Percentiles rank a stretch among this genome's conserved stretches.
These are phyloP conservation scores for Gryganskiella cystojenkinii DNA, from an alignment of 192 early-diverging fungal species.

Conservation along the genomic window DNA sequence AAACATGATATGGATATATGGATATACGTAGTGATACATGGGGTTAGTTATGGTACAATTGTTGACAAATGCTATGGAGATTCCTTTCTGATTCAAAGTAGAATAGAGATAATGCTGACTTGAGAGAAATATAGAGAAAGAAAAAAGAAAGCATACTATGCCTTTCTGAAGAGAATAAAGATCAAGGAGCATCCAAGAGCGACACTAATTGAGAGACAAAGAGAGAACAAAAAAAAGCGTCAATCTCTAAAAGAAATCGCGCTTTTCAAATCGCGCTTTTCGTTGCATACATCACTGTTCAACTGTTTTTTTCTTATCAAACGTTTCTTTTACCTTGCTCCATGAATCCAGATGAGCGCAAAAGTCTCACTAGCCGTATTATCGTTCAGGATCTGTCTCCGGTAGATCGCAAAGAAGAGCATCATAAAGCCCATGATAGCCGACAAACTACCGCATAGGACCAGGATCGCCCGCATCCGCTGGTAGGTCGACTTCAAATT, in stretches of 20 bases:
- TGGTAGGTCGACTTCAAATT: conserved; percentile 46
- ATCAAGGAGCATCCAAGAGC: conserved; percentile 47
- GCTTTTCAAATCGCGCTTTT: neutral
- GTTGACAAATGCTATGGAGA: too few relatives aligned
- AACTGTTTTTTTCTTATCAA: neutral
- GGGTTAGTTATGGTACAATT: too few relatives aligned
- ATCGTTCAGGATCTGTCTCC: conserved; percentile 38
- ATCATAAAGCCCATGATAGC: conserved; percentile 52
- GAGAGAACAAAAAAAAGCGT: neutral
- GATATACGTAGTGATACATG: too few relatives aligned
- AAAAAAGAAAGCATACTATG: neutral
- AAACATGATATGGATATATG: too few relatives aligned
- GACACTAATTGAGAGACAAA: conserved; percentile 20
- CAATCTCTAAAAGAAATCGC: too few relatives aligned
- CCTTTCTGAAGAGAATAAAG: conserved; percentile 50
- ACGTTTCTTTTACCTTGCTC: conserved; percentile 23
- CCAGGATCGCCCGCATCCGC: conserved; percentile 36
- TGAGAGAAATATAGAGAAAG: too few relatives aligned
- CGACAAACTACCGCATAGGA: conserved; percentile 40
- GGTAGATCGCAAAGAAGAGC: conserved; percentile 47
- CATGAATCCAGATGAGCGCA: conserved; percentile 46
- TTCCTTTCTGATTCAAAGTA: too few relatives aligned
- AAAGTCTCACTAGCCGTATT: conserved; percentile 37
- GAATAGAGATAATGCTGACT: too few relatives aligned
- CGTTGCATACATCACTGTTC: neutral